A percentile compares a stretch with the other conserved stretches of the same genome.
These are phyloP conservation scores for Pelargonium nanum DNA, from an alignment of 345 rosid species.

Conservation along the genomic window DNA sequence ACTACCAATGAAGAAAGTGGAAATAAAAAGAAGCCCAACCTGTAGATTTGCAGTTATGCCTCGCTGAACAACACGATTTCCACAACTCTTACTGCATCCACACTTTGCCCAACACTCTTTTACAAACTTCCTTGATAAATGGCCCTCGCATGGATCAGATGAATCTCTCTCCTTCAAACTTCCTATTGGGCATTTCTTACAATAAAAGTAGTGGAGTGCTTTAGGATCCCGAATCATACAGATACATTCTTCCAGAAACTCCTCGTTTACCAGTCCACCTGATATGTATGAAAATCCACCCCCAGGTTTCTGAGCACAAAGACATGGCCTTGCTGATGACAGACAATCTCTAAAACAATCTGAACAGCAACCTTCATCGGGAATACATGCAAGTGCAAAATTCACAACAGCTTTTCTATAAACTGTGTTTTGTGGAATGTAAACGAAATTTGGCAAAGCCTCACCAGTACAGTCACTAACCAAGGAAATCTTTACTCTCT, in stretches of 20 bases:
- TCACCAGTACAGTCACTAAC: slow-evolving; percentile 39
- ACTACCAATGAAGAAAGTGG: neutral
- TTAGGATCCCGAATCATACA: slow-evolving; percentile 31
- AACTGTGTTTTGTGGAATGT: slow-evolving; percentile 45
- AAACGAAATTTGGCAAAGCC: slow-evolving; percentile 43
- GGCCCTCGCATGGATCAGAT: slow-evolving; percentile 67
- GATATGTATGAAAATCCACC: slow-evolving; percentile 75
- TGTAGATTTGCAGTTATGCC: slow-evolving; percentile 60
- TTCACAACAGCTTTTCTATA: slow-evolving; percentile 56
- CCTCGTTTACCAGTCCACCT: slow-evolving; percentile 41
- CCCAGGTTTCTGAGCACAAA: slow-evolving; percentile 69
- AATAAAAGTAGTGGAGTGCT: slow-evolving; percentile 29
- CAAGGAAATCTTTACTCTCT: slow-evolving; percentile 49
- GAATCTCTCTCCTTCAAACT: slow-evolving; percentile 28
- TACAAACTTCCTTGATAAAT: slow-evolving; percentile 61
- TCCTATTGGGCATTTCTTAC: slow-evolving; percentile 73
- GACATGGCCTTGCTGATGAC: slow-evolving; percentile 41
- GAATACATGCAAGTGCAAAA: slow-evolving; percentile 54
- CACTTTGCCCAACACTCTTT: slow-evolving; percentile 94
- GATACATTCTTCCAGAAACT: slow-evolving; percentile 44
- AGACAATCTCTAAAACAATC: slow-evolving; percentile 69
- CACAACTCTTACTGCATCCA: slow-evolving; percentile 66
- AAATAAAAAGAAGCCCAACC: slow-evolving; percentile 25
- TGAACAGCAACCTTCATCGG: slow-evolving; percentile 63
- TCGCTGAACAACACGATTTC: slow-evolving; percentile 71